phyloP scores from a whole-genome alignment of 225 moss, liverwort and hornwort genomes.

The Marchantia polymorpha region DNA sequence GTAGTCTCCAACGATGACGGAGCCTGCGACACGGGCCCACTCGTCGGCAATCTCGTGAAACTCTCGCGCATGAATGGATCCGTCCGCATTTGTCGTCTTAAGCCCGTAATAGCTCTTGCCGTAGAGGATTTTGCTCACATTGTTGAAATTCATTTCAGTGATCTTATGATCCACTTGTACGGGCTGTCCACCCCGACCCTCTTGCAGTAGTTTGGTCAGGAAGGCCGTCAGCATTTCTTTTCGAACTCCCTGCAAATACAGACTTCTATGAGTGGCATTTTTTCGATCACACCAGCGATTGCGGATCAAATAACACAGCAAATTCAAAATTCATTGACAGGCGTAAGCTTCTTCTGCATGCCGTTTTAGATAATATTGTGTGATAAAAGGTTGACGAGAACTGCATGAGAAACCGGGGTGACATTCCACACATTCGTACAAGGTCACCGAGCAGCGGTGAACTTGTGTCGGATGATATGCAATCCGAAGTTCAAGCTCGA shows the following conservation, averaged over 20 bases:
- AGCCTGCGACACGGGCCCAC: slow-evolving; percentile 15
- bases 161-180: slow-evolving; percentile 38
- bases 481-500: too few species aligned
- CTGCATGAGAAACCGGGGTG: too few species aligned
- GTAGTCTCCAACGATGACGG: slow-evolving; percentile 58
- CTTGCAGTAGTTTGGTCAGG: slow-evolving; percentile 32
- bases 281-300: too few species aligned
- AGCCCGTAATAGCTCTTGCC: slow-evolving; percentile 49
- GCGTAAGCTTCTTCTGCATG: too few species aligned
- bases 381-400: too few species aligned
- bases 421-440: too few species aligned
- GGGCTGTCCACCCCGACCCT: slow-evolving; percentile 31
- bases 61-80: slow-evolving; percentile 10
- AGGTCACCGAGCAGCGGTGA: too few species aligned
- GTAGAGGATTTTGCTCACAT: slow-evolving; percentile 56
- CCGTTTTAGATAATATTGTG: too few species aligned
- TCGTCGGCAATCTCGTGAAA: slow-evolving; percentile 25
- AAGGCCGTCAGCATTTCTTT: slow-evolving; percentile 35
- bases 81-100: neutral
- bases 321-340: too few species aligned
- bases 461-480: too few species aligned
- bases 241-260: slow-evolving; percentile 28
- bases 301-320: too few species aligned
- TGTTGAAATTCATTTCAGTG: slow-evolving; percentile 52
- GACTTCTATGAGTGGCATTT: too few species aligned